Percentiles rank a stretch among this genome's conserved stretches.
These are phyloP conservation scores for Schwanniomyces polymorphus DNA, from an alignment of 805 yeast genomes.

Conservation along the genomic window DNA sequence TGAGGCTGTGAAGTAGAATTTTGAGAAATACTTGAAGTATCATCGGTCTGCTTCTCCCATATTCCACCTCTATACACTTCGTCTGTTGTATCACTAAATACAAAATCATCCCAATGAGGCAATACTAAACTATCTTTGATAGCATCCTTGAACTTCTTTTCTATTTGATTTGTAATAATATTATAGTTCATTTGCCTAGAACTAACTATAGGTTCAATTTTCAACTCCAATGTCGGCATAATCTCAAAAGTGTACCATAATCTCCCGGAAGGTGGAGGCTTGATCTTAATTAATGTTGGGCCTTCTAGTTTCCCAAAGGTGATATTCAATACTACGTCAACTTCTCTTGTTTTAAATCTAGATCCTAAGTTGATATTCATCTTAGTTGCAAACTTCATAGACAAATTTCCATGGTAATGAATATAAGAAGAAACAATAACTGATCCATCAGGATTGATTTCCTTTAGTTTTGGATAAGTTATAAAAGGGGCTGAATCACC, in stretches of 20 bases:
- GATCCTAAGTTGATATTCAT: conserved; percentile 74
- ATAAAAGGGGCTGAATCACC: conserved; percentile 83
- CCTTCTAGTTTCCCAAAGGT: conserved; percentile 73
- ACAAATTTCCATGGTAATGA: conserved; percentile 72
- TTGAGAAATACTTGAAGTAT: not conserved
- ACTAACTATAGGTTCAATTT: conserved; percentile 89
- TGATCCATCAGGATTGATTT: conserved; percentile 79
- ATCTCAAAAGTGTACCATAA: conserved; percentile 86
- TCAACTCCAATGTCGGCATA: conserved; percentile 74
- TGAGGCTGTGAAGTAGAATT: no score
- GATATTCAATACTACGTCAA: conserved; percentile 70
- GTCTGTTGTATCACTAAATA: conserved; percentile 60
- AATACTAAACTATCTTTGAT: conserved; percentile 75
- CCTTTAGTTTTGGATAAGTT: conserved; percentile 67
- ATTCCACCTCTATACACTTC: conserved; percentile 91
- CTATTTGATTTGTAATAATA: conserved; percentile 77
- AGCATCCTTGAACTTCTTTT: conserved; percentile 74
- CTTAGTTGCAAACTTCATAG: conserved; percentile 78
- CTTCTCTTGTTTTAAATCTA: conserved; percentile 71
- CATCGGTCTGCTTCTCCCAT: conserved; percentile 58
- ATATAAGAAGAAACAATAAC: conserved; percentile 61
- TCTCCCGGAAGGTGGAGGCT: conserved; percentile 89
- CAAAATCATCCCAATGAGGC: conserved; percentile 88
- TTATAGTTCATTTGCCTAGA: conserved; percentile 77
- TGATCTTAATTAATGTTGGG: conserved; percentile 63